Base-by-base conservation (phyloP, 352 stramenopile genomes). In the Phytophthora pisi region DNA sequence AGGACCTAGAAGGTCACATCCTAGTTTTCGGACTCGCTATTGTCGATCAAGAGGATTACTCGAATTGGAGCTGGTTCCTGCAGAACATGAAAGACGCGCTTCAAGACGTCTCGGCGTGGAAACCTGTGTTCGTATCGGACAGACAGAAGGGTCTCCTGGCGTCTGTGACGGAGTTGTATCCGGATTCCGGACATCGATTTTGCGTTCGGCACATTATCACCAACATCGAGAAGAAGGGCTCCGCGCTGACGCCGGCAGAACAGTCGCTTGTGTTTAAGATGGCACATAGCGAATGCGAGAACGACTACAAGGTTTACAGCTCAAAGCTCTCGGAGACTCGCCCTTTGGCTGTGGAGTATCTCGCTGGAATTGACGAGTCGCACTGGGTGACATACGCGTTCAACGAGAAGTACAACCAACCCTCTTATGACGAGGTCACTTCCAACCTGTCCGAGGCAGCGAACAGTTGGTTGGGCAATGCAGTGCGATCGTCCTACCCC, bases 191-290 rank as follows among this genome's bases (percentile, higher is more conserved):
- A 7, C 30, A 57, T 57, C 47, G 57, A 7, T 64, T 57, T 9
- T 64, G 57, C 24, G 47, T 64, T 26, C 57, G 34, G 2, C 57
- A 55, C 18, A 63, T 57, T 16, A 57, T 64, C 10, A n/a, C 57
- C 5, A 64, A 64, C n/a, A 10, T 16, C 1, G 47, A 57, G 31
- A 50, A 55, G 43, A 13, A 38, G 31, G 31, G 10, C 31, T 38
- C 31, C 7, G 31, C 31, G 1, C 31, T 38, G 10, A 38, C 31
- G 7, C 31, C 31, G 7, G 10, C 8, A 13, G 31, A 38, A 7
- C 31, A 38, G 10, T 10, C 31, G 8, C 31, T 38, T 13, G 31
- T 38, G 8, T 38, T 38, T 13, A 1, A 11, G 2, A 38, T 38
- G 31, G 31, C 31, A 38, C 31, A 9, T 15, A 36, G 30, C 10